phyloP scores from a whole-genome alignment of 768 basidiomycete species.

The Mycena vitilis region DNA sequence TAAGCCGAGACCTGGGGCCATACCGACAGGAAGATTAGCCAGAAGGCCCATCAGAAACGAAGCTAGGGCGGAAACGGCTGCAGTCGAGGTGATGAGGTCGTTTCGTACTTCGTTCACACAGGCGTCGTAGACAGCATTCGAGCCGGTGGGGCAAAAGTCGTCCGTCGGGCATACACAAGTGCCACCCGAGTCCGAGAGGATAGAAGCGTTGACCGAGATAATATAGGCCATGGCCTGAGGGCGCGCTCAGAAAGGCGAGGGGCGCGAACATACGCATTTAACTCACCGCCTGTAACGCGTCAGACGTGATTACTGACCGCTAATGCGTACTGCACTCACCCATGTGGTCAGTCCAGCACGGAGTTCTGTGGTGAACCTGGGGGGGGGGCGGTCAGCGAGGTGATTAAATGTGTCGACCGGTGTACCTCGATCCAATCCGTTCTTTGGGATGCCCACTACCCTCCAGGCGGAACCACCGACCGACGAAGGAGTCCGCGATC shows the following conservation, averaged over 20 bases:
- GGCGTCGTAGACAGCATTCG: conserved; percentile 62
- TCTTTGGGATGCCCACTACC: conserved; percentile 75
- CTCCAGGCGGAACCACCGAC: conserved; percentile 77
- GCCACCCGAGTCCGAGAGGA: conserved; percentile 81
- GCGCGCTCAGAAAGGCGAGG: conserved; percentile 61
- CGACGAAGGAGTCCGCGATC: conserved; percentile 58
- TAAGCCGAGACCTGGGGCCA: conserved; percentile 88
- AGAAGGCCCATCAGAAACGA: conserved; percentile 86
- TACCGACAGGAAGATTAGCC: conserved; percentile 90
- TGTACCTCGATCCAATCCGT: conserved; percentile 73
- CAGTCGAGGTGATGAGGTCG: conserved; percentile 87
- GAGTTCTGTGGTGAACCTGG: conserved; percentile 70
- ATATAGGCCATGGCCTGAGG: conserved; percentile 79
- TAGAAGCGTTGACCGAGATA: conserved; percentile 88
- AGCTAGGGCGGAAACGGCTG: conserved; percentile 78
- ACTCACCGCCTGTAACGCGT: conserved; percentile 14
- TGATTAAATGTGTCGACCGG: conserved; percentile 46
- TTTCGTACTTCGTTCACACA: conserved; percentile 73
- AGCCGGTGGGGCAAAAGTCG: conserved; percentile 58
- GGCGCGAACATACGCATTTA: background rate
- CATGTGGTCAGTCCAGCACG: conserved; percentile 86
- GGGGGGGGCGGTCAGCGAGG: conserved; percentile 3
- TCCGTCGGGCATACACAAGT: conserved; percentile 79
- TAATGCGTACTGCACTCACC: conserved; percentile 55
- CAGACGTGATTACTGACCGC: background rate